Evolutionary conservation across 805 yeast genomes (phyloP).

Genomic region (Scheffersomyces coipomensis): DNA sequence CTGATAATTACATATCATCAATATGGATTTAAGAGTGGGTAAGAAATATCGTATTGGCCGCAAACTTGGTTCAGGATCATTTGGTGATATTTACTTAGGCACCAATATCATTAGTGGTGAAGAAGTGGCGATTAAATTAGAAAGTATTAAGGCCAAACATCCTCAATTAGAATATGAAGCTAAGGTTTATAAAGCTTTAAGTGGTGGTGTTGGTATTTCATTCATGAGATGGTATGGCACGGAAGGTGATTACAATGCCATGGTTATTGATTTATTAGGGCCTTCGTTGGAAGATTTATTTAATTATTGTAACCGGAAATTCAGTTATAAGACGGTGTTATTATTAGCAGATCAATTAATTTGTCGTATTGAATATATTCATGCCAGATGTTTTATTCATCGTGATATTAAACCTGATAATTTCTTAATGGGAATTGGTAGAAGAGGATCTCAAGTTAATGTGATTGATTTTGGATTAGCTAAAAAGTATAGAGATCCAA

Average conservation of each 20-base stretch:
- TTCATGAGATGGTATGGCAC: slow-evolving; percentile 95
- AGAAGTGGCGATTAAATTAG: slow-evolving; percentile 95
- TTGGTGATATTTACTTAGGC: slow-evolving; percentile 93
- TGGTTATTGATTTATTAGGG: slow-evolving; percentile 94
- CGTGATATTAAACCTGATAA: slow-evolving; percentile 84
- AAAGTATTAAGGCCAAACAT: slow-evolving; percentile 85
- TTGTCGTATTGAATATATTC: slow-evolving; percentile 92
- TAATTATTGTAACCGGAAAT: slow-evolving; percentile 92
- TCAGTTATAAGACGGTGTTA: slow-evolving; percentile 89
- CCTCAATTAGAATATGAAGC: slow-evolving; percentile 98
- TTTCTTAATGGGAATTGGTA: slow-evolving; percentile 84
- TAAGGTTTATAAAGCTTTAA: slow-evolving; percentile 86
- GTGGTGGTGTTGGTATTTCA: slow-evolving; percentile 97
- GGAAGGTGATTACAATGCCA: slow-evolving; percentile 93
- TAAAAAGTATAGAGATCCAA: slow-evolving; percentile 90
- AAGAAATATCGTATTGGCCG: slow-evolving; percentile 92
- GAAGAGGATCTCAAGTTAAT: slow-evolving; percentile 92
- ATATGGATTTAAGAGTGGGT: slow-evolving; percentile 51
- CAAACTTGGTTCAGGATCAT: slow-evolving; percentile 95
- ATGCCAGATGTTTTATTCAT: slow-evolving; percentile 88
- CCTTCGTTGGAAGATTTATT: slow-evolving; percentile 94
- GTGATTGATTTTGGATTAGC: slow-evolving; percentile 94
- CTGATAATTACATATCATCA: too few species aligned
- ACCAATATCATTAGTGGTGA: slow-evolving; percentile 94
- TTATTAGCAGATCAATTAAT: slow-evolving; percentile 91